These are phyloP conservation scores for Ophiosphaerella korrae DNA, from an alignment of 2,329 filamentous ascomycete species.

Conservation along the genomic window DNA sequence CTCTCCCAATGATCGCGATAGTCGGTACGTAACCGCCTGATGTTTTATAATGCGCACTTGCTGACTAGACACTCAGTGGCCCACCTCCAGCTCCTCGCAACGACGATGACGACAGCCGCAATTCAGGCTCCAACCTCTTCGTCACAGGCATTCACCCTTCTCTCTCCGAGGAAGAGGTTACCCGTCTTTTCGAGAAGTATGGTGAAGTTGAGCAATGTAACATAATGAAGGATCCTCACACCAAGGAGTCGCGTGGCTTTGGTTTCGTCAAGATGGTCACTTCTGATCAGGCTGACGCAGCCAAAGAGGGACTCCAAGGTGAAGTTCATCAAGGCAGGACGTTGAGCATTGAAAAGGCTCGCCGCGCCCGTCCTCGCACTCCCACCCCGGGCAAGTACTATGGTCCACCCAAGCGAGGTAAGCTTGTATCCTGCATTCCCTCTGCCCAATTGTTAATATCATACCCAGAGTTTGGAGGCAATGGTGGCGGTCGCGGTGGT, in stretches of 20 bases:
- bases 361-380: conserved; percentile 90
- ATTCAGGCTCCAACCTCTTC: conserved; percentile 97
- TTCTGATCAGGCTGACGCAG: conserved; percentile 91
- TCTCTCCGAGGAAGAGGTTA: conserved; percentile 86
- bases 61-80: conserved; percentile 48
- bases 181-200: conserved; percentile 97
- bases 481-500: conserved; percentile 53
- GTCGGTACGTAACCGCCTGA: conserved; percentile 34
- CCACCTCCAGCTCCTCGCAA: conserved; percentile 60
- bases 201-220: conserved; percentile 99
- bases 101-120: conserved; percentile 79
- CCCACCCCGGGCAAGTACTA: conserved; percentile 99
- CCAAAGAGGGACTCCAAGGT: conserved; percentile 93
- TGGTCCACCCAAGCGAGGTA: conserved; percentile 95
- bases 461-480: conserved; percentile 50
- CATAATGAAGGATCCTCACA: conserved; percentile 99
- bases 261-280: conserved; percentile 99
- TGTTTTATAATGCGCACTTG: conserved; percentile 4
- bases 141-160: conserved; percentile 97
- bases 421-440: conserved; percentile 41
- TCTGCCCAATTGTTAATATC: conserved; percentile 11
- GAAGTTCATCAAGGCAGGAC: conserved; percentile 95
- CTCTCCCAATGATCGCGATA: conserved; percentile 64
- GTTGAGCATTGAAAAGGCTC: conserved; percentile 97
- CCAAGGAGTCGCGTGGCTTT: conserved; percentile 97